Evolutionary conservation across 768 basidiomycete species (phyloP), one percentile per base, ranked within the genome.

Genomic region (Tricholoma saponaceum): DNA sequence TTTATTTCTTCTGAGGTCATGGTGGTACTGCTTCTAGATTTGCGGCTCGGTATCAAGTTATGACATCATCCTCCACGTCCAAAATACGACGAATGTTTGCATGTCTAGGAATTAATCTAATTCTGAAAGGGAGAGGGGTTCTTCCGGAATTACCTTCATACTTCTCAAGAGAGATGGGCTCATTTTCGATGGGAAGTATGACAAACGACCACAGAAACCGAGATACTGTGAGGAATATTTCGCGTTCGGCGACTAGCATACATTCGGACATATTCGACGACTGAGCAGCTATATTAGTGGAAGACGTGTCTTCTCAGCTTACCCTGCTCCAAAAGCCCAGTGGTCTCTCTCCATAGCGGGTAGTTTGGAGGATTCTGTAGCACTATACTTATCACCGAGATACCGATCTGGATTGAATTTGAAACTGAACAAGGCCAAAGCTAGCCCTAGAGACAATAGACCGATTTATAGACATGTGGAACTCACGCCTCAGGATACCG

Each of bases 261-360:
- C 78, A 78, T 0, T n/a, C n/a, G 76, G 76, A 59, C 79, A 79
- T 49, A 79, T 74, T 0, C 74, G 68, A 16, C 75, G 66, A 12
- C 73, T 74, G 39, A 2, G 10, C 12, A 47, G n/a, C n/a, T 22
- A 2, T 37, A 56, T 52, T 20, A 35, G 35, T 22, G 16, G 20
- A 32, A 16, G 23, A 30, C 1, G 10, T 47, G 39, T 41, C 39
- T n/a, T 41, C 39, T 9, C 39, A 13, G 23, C 74, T 44, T 61
- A 81, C 79, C 79, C 79, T 1, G 69, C 77, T 14, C 79, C 79
- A 55, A 78, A 81, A 54, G 72, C 70, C 79, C 79, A 81, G 55
- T 79, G 77, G 56, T 81, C 79, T 26, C 79, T 72, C 41, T 80
- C 71, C 66, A 71, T 69, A 1, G 75, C 69, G 3, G 71, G 14